Evolutionary conservation across 2,329 filamentous ascomycete species (phyloP).

Genomic region (Chrysosporium keratinophilum): DNA sequence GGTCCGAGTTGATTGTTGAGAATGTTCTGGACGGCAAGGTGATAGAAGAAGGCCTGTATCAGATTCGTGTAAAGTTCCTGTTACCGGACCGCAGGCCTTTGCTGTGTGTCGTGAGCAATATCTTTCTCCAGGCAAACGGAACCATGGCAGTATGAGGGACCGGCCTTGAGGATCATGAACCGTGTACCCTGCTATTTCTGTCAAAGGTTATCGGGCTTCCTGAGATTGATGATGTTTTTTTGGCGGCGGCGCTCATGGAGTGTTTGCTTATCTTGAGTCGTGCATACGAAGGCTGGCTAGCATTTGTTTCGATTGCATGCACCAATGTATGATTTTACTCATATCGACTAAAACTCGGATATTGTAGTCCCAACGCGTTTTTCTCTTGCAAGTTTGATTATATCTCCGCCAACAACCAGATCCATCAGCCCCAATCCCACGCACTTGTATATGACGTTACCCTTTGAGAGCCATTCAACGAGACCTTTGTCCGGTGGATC

Average conservation of each 20-base stretch:
- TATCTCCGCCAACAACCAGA: conserved; percentile 50
- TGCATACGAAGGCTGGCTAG: too few relatives aligned
- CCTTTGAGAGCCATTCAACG: conserved; percentile 50
- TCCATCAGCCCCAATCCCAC: conserved; percentile 61
- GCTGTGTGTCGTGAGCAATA: conserved; percentile 3
- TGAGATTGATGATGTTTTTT: neutral
- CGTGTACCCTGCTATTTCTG: neutral
- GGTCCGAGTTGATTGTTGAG: conserved; percentile 8
- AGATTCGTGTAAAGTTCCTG: neutral
- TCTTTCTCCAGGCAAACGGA: neutral
- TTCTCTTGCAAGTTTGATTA: conserved; percentile 47
- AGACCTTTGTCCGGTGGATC: conserved; percentile 36
- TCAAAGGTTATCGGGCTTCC: neutral
- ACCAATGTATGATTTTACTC: neutral
- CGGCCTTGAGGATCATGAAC: neutral
- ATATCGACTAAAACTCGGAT: conserved; percentile 31
- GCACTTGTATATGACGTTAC: conserved; percentile 60
- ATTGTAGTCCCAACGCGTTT: conserved; percentile 45
- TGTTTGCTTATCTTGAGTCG: too few relatives aligned
- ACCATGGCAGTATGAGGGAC: neutral
- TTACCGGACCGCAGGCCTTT: conserved; percentile 1
- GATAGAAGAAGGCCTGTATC: neutral
- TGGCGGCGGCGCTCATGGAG: neutral
- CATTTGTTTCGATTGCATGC: too few relatives aligned
- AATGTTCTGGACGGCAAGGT: neutral